A percentile compares a stretch with the other conserved stretches of the same genome.
Evolutionary conservation across 768 basidiomycete genomes (phyloP).

Genomic region (Tricholoma hemisulphureum): DNA sequence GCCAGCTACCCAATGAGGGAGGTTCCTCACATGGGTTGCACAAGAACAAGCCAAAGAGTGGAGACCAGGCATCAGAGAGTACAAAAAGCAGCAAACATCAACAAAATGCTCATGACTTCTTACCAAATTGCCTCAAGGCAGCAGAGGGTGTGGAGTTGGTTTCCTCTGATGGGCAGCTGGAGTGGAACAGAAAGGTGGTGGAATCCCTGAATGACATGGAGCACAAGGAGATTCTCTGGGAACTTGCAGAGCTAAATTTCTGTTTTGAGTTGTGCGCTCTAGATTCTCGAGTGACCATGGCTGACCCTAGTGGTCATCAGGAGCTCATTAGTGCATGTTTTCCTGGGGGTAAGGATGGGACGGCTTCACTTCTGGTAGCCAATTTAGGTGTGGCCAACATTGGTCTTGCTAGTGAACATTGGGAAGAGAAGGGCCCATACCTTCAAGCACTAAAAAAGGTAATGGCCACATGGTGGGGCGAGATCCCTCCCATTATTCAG

Average conservation of each 20-base stretch:
- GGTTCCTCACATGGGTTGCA: neutral
- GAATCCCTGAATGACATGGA: neutral
- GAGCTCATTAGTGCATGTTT: slow-evolving; percentile 2
- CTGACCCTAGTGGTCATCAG: slow-evolving; percentile 3
- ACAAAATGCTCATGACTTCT: slow-evolving; percentile 1
- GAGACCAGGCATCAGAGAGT: neutral
- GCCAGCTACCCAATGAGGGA: neutral
- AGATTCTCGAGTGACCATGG: slow-evolving; percentile 5
- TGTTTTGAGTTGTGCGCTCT: slow-evolving; percentile 18
- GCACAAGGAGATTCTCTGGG: slow-evolving; percentile 15
- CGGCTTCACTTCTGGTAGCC: no score
- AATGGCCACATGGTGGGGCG: slow-evolving; percentile 4
- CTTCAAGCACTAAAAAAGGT: neutral
- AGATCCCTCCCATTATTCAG: neutral
- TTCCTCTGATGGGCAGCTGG: neutral
- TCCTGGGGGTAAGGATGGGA: neutral
- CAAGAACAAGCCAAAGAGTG: neutral
- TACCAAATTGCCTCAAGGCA: neutral
- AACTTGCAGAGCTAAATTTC: slow-evolving; percentile 18
- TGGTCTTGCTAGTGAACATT: slow-evolving; percentile 1
- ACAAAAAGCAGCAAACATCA: neutral
- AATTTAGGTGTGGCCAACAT: no score
- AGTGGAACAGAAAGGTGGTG: neutral
- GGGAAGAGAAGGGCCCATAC: slow-evolving; percentile 1
- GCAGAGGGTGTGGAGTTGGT: neutral